Conservation (phyloP, 192 early-diverging fungal species). For the Coemansia sp. region DNA sequence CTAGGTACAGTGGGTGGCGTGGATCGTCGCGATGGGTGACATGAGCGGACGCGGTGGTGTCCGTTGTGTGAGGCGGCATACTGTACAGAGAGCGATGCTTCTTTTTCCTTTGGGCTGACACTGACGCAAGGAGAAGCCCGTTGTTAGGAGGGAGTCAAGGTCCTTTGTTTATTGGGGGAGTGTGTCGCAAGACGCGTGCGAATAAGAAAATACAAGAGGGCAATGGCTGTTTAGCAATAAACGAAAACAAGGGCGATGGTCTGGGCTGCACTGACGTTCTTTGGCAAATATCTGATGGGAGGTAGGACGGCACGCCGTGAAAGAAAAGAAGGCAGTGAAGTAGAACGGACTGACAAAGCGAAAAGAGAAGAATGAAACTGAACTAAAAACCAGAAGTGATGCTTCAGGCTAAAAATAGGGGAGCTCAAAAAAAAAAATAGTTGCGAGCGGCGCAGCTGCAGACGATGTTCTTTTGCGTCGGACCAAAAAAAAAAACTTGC, state of each 20-base stretch:
- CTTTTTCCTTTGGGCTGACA: not conserved
- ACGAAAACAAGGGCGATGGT: not conserved
- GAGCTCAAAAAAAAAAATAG: constrained; percentile 8
- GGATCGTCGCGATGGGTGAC: constrained; percentile 37
- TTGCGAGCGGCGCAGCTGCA: constrained; percentile 9
- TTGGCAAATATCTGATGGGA: no score
- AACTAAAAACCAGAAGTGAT: not conserved
- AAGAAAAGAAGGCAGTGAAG: not conserved
- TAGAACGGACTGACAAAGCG: constrained; percentile 1
- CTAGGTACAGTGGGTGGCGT: constrained; percentile 78
- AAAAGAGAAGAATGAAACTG: constrained; percentile 2
- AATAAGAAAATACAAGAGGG: not conserved
- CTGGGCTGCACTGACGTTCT: no score
- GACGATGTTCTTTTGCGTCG: not conserved
- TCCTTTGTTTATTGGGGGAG: not conserved
- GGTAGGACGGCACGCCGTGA: no score
- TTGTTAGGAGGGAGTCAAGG: no score
- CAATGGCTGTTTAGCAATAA: not conserved
- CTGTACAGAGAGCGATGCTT: not conserved
- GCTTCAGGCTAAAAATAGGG: constrained; percentile 5
- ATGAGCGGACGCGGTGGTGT: constrained; percentile 13
- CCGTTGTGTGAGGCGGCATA: constrained; percentile 41
- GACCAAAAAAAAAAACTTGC: not conserved
- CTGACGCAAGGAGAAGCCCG: not conserved
- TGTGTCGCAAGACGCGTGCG: not conserved